Base-by-base conservation (phyloP, 352 stramenopile genomes). In the Globisporangium ultimum region DNA sequence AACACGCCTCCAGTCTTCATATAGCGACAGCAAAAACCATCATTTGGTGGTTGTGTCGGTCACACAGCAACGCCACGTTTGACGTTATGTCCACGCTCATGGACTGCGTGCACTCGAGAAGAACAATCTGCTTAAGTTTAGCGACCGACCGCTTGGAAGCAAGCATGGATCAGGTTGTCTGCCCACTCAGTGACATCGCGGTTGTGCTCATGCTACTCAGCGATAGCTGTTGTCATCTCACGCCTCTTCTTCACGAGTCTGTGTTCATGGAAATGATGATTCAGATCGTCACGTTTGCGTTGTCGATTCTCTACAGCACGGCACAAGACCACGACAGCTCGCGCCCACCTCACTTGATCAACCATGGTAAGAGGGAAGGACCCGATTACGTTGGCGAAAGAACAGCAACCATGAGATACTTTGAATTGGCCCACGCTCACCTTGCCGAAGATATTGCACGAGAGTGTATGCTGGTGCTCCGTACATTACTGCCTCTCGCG, bases 11-110 rank as follows among this genome's bases (percentile, higher is more conserved):
- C 0, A 47, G 55, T 22, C 46, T 57, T 32, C 49, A 76, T 32
- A 12, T 84, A 10, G 65, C 72, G 32, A 87, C 81, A 8, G 61
- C 81, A 1, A 86, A 83, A 54, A 76, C 64, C 0, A 46, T 87
- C 15, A 42, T 88, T 40, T 89, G 81, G 81, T 89, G 77, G 77
- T 57, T 91, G 1, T 78, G 76, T 67, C 71, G 78, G 11, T 88
- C 78, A 78, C 74, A 91, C 18, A 64, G 71, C 28, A 10, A 36
- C 47, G 71, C 77, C 11, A 75, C 73, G 2, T 48, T 75, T 9
- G 71, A 84, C 34, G 73, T 88, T 0, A 47, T 87, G 3, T 60
- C 60, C 4, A 56, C 58, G 11, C 49, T 72, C 9, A 38, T 76
- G 20, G 40, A 67, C 13, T 38, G 42, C 13, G 32, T 64, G 10